Evolutionary conservation across 225 moss, liverwort and hornwort species (phyloP).

Genomic region (Bryum argenteum): DNA sequence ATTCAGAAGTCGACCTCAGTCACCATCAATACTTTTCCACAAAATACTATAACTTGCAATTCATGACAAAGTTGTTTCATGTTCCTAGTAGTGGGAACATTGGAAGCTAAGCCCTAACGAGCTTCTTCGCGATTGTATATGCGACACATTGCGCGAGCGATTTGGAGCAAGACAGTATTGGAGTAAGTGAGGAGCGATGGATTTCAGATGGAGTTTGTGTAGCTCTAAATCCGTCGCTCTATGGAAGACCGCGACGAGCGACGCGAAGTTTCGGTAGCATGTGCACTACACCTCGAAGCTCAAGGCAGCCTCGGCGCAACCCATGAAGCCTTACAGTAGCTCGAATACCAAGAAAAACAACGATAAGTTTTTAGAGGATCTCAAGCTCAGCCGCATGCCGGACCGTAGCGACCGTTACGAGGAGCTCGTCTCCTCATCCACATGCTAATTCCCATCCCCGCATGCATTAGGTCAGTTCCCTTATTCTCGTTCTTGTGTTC

Average conservation of each 20-base stretch:
- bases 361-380: slow-evolving; percentile 84
- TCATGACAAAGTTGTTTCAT: too few species aligned
- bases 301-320: slow-evolving; percentile 69
- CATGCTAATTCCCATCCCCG: not conserved
- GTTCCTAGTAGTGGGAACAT: not conserved
- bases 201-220: slow-evolving; percentile 81
- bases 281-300: slow-evolving; percentile 57
- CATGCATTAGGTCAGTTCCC: slow-evolving; percentile 15
- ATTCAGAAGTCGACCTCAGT: too few species aligned
- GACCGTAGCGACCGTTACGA: slow-evolving; percentile 74
- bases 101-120: not conserved
- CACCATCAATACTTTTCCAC: too few species aligned
- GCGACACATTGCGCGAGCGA: too few species aligned
- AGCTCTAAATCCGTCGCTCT: slow-evolving; percentile 85
- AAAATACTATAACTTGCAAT: too few species aligned
- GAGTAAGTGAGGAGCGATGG: slow-evolving; percentile 39
- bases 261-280: slow-evolving; percentile 76
- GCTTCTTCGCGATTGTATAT: not conserved
- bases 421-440: slow-evolving; percentile 22
- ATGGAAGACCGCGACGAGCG: slow-evolving; percentile 92
- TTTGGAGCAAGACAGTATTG: too few species aligned
- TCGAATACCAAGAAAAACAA: slow-evolving; percentile 93
- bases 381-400: slow-evolving; percentile 63
- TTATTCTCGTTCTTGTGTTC: slow-evolving; percentile 1
- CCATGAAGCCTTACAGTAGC: slow-evolving; percentile 79